Evolutionary conservation across 495 filamentous ascomycete genomes (phyloP), one percentile per base, ranked within the genome.

Genomic region (Penicillium taxi): DNA sequence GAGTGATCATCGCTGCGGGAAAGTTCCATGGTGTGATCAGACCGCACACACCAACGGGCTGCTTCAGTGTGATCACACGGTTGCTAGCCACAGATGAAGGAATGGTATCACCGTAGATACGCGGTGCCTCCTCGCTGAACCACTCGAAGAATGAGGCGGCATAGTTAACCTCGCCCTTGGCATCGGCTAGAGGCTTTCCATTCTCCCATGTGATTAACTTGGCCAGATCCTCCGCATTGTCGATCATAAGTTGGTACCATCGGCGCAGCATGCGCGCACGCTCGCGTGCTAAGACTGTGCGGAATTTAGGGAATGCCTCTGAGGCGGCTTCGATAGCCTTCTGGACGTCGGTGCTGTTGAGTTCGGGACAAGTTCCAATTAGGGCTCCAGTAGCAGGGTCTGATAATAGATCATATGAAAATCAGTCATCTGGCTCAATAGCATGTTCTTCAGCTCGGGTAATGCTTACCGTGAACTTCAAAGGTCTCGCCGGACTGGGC

Each of bases 21-120:
- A 93, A 95, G 64, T 94, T 95, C 88, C 88, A 94, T 16, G 91
- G 91, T 14, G 91, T 96, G 55, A 98, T 95, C 21, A 98, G 66
- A 9, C 87, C 90, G 50, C 86, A 93, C 9, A 98, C 90, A 44
- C 91, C 91, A 29, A 96, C 77, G 5, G 91, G 90, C 61, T 96
- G 79, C 58, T 84, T 86, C 15, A 84, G 55, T 1, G 84, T 90
- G 19, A 84, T 72, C 2, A 89, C 70, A n/a, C 85, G 72, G 64
- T 87, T 89, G 0, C 75, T 78, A 0, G 79, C 60, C 5, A 81
- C 60, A 6, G 76, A 73, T 14, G 81, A 67, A 6, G 81, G 77
- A 42, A 95, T 94, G 14, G 82, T 85, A 39, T 81, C 79, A 6
- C 82, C 82, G 50, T 85, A 80, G 1, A 64, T 54, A 26, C 82